Conservation (phyloP, 2,329 filamentous ascomycete genomes). For the Epichloe glyceriae region DNA sequence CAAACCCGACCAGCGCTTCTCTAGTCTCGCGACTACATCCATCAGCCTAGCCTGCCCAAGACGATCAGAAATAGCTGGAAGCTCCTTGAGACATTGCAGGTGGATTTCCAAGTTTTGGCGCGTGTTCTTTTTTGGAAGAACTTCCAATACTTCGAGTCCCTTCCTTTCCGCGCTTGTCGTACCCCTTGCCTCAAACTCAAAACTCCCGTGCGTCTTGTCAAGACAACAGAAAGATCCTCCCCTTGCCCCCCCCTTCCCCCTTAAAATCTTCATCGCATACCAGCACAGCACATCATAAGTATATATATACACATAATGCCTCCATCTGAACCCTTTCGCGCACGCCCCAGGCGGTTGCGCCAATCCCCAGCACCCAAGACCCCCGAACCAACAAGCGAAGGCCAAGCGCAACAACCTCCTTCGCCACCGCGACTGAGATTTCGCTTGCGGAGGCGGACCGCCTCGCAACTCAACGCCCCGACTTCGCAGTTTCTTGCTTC, state of each 20-base stretch:
- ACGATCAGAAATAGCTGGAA: neutral
- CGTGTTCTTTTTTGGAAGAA: neutral
- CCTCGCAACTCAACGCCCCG: constrained; percentile 38
- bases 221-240: neutral
- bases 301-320: constrained; percentile 26
- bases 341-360: constrained; percentile 31
- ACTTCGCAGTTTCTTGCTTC: constrained; percentile 56
- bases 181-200: constrained; percentile 8
- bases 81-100: neutral
- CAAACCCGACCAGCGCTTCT: neutral
- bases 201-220: constrained; percentile 7
- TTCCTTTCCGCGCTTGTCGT: neutral
- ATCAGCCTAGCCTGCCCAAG: neutral
- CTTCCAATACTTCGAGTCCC: neutral
- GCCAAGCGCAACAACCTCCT: constrained; percentile 28
- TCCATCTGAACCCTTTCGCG: constrained; percentile 31
- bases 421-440: constrained; percentile 41
- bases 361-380: constrained; percentile 32
- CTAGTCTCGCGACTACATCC: neutral
- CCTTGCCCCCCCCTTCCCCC: no score
- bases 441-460: constrained; percentile 41
- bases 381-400: constrained; percentile 34
- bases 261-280: constrained; percentile 5
- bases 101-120: neutral
- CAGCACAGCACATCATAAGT: constrained; percentile 14